A percentile compares a stretch with the other conserved stretches of the same genome.
Evolutionary conservation across 2,329 filamentous ascomycete genomes (phyloP).

Genomic region (Pyricularia pennisetigena): DNA sequence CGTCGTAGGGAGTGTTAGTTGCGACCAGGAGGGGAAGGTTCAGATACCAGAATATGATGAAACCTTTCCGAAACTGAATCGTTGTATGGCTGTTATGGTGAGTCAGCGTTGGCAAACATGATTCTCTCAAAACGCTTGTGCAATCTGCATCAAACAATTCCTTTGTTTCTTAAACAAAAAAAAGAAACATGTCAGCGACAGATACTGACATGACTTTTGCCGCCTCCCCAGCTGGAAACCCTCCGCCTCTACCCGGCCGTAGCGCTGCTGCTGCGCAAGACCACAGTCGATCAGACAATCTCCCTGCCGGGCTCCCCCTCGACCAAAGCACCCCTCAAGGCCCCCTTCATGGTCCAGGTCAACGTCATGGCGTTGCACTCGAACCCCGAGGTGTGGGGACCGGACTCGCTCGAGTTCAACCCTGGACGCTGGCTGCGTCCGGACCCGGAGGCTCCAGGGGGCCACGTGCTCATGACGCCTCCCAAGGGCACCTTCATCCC

Average conservation of each 20-base stretch:
- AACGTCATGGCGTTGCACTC: not conserved
- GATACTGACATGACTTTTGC: not conserved
- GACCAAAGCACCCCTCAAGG: not conserved
- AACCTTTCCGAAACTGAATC: not conserved
- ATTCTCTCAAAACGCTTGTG: not conserved
- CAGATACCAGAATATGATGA: not conserved
- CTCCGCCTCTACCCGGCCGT: not conserved
- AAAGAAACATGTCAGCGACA: not conserved
- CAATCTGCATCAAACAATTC: no score
- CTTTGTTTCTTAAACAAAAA: no score
- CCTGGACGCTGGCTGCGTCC: not conserved
- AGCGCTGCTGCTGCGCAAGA: not conserved
- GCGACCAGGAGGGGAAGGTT: not conserved
- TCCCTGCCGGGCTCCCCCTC: not conserved
- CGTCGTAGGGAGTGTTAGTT: not conserved
- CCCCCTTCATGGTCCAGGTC: not conserved
- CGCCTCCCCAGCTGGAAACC: not conserved
- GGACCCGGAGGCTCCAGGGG: not conserved
- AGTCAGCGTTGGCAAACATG: not conserved
- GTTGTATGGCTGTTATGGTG: not conserved
- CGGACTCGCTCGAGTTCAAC: not conserved
- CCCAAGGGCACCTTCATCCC: not conserved
- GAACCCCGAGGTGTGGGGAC: not conserved
- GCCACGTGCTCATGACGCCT: not conserved
- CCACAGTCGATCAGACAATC: not conserved